Conservation (phyloP, 164 flowering plant species). For the Tetracentron sinense region DNA sequence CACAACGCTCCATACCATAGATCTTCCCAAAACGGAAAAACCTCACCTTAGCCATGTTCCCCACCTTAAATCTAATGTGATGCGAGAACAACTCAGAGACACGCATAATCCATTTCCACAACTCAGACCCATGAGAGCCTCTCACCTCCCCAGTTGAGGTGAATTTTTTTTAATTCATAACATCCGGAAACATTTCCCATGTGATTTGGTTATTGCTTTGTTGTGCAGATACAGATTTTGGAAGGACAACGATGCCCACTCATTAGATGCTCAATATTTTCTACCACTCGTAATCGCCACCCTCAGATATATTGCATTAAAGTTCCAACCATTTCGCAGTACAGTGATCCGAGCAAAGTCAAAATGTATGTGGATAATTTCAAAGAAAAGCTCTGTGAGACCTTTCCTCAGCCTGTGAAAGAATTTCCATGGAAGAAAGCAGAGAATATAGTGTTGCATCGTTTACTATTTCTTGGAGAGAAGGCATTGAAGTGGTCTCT, state of each 20-base stretch:
- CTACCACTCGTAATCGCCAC: neutral
- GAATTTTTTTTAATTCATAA: neutral
- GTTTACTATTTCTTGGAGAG: slow-evolving; percentile 30
- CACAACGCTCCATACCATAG: too few relatives aligned
- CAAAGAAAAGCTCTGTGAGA: slow-evolving; percentile 30
- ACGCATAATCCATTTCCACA: too few relatives aligned
- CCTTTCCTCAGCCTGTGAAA: slow-evolving; percentile 39
- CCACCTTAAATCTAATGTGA: too few relatives aligned
- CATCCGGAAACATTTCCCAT: neutral
- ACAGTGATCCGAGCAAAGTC: slow-evolving; percentile 20
- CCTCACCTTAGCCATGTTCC: too few relatives aligned
- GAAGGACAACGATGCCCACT: slow-evolving; percentile 2
- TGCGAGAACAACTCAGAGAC: too few relatives aligned
- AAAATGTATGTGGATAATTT: slow-evolving; percentile 21
- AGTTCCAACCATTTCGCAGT: slow-evolving; percentile 21
- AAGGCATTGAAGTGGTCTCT: slow-evolving; percentile 49
- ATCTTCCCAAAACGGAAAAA: too few relatives aligned
- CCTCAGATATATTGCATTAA: slow-evolving; percentile 13
- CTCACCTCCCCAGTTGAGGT: too few relatives aligned
- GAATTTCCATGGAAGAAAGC: slow-evolving; percentile 66
- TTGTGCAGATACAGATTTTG: slow-evolving; percentile 13
- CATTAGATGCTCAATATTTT: neutral
- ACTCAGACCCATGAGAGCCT: too few relatives aligned
- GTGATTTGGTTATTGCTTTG: neutral
- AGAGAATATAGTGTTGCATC: slow-evolving; percentile 24